These are phyloP conservation scores for Stemphylium vesicarium DNA, from an alignment of 2,329 filamentous ascomycete species.

Conservation along the genomic window DNA sequence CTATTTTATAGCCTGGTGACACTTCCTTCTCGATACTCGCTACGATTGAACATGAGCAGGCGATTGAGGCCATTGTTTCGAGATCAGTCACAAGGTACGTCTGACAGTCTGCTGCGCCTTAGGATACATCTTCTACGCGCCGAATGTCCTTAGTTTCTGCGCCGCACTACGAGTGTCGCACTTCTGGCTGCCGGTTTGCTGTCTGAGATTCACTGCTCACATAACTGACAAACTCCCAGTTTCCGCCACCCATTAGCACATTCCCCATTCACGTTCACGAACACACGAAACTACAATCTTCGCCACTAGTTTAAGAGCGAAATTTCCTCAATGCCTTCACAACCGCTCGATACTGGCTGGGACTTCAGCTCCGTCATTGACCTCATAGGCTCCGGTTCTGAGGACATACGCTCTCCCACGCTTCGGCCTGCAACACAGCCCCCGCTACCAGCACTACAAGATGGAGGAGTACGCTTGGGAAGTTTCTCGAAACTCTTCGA, in stretches of 20 bases:
- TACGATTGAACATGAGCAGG: constrained; percentile 39
- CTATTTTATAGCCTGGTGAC: constrained; percentile 18
- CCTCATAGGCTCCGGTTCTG: constrained; percentile 44
- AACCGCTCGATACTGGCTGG: constrained; percentile 50
- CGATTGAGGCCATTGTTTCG: constrained; percentile 38
- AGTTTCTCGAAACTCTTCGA: constrained; percentile 57
- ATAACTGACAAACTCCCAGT: constrained; percentile 22
- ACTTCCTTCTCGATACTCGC: constrained; percentile 8
- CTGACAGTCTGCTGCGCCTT: constrained; percentile 11
- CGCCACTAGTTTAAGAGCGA: neutral
- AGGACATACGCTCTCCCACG: constrained; percentile 29
- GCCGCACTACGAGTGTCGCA: neutral
- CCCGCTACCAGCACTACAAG: constrained; percentile 8
- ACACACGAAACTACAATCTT: neutral
- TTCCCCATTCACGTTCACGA: constrained; percentile 2
- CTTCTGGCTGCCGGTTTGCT: neutral
- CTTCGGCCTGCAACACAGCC: constrained; percentile 15
- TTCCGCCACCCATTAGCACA: constrained; percentile 23
- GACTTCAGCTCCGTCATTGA: constrained; percentile 55
- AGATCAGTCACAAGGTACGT: constrained; percentile 38
- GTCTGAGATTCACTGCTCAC: constrained; percentile 4
- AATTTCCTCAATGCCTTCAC: constrained; percentile 39
- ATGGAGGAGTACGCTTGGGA: constrained; percentile 45
- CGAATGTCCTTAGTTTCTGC: neutral
- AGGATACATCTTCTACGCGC: neutral